These are phyloP conservation scores for Aspergillus tamarii DNA, from an alignment of 2,329 filamentous ascomycete genomes.

Conservation along the genomic window DNA sequence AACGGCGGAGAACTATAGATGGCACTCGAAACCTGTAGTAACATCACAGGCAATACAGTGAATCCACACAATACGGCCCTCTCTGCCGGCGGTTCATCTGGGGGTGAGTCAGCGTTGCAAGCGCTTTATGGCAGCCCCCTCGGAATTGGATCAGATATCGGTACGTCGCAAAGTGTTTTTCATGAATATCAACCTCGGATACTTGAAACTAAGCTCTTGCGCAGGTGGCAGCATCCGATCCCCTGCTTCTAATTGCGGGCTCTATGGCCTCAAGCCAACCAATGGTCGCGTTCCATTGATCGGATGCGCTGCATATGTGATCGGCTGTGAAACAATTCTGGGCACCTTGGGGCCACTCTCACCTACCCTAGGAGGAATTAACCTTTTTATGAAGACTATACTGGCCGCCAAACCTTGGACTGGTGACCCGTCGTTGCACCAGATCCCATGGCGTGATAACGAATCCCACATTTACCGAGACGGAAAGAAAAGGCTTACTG, in stretches of 20 bases:
- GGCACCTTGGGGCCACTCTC: slow-evolving; percentile 55
- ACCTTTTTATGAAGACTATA: slow-evolving; percentile 47
- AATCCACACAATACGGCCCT: slow-evolving; percentile 29
- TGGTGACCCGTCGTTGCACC: slow-evolving; percentile 56
- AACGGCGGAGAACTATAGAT: slow-evolving; percentile 17
- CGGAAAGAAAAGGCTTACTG: slow-evolving; percentile 47
- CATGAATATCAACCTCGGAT: neutral
- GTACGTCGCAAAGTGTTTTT: neutral
- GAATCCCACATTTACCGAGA: slow-evolving; percentile 21
- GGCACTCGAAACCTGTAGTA: slow-evolving; percentile 34
- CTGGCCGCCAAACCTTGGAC: slow-evolving; percentile 53
- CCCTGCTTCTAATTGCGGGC: slow-evolving; percentile 28
- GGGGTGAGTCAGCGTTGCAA: slow-evolving; percentile 28
- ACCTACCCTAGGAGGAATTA: slow-evolving; percentile 54
- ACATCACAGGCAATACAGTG: slow-evolving; percentile 32
- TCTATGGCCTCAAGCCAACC: slow-evolving; percentile 29
- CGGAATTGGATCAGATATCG: slow-evolving; percentile 29
- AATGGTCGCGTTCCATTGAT: slow-evolving; percentile 25
- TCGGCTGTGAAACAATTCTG: slow-evolving; percentile 15
- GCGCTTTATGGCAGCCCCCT: slow-evolving; percentile 27
- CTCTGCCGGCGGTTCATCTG: slow-evolving; percentile 27
- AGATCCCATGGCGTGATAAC: slow-evolving; percentile 54
- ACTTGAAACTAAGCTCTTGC: neutral
- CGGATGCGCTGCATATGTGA: slow-evolving; percentile 25
- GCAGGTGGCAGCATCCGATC: slow-evolving; percentile 28